Conservation (phyloP, 306 rosid species). For the Glycine soja region DNA sequence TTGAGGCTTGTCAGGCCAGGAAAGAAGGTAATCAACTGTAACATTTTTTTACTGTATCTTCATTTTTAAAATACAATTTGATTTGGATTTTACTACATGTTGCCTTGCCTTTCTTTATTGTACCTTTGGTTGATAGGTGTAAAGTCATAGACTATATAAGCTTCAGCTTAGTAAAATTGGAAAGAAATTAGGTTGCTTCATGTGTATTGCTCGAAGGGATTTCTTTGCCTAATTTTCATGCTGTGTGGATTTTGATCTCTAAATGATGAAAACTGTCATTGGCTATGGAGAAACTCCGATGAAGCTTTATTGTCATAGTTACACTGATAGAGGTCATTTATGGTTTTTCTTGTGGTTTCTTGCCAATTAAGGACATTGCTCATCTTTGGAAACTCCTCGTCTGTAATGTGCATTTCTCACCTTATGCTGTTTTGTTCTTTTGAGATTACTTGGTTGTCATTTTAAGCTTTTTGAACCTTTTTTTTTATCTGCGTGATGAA, state of each 20-base stretch:
- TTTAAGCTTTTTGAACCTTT: not conserved
- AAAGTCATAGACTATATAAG: no score
- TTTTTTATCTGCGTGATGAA: not conserved
- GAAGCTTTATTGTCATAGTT: conserved; percentile 65
- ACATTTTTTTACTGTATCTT: not conserved
- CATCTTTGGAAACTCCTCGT: no score
- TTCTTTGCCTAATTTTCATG: no score
- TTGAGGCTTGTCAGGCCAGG: conserved; percentile 97
- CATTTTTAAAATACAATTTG: not conserved
- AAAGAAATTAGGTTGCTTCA: no score
- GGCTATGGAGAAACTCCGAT: conserved; percentile 49
- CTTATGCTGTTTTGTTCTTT: not conserved
- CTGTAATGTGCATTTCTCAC: no score
- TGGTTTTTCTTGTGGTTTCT: no score
- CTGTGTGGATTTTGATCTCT: conserved; percentile 48
- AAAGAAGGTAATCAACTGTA: conserved; percentile 63
- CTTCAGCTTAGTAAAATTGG: no score
- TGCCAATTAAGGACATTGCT: no score
- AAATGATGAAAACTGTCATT: conserved; percentile 49
- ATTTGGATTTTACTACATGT: conserved; percentile 14
- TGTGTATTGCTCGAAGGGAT: no score
- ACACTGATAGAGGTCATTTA: conserved; percentile 59
- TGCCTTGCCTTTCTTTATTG: not conserved
- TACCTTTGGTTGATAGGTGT: no score
- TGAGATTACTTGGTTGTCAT: no score